Evolutionary conservation across 345 rosid genomes (phyloP).

Genomic region (Dovyalis caffra): DNA sequence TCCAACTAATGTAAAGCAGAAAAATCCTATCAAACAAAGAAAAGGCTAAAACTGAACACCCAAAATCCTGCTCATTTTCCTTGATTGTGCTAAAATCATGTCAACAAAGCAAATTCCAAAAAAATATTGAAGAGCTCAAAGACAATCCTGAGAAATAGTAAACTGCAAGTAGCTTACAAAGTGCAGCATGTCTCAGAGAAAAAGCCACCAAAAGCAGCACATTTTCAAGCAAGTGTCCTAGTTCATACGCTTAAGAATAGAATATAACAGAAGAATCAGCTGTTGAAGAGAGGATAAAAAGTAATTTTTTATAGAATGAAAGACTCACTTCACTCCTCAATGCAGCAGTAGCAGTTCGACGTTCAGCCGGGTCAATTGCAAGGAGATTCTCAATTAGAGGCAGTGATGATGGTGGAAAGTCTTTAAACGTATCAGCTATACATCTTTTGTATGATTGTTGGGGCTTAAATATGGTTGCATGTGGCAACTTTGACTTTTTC

Average conservation of each 20-base stretch:
- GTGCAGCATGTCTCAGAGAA: background rate
- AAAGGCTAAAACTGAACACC: background rate
- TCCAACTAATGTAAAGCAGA: background rate
- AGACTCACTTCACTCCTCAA: conserved; percentile 61
- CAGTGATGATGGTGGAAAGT: conserved; percentile 64
- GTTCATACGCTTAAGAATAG: background rate
- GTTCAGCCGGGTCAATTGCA: conserved; percentile 69
- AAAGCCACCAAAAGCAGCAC: conserved; percentile 2
- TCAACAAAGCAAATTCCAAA: background rate
- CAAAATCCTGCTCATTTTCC: background rate
- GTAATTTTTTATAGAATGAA: background rate
- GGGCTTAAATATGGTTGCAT: conserved; percentile 78
- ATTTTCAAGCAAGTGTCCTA: background rate
- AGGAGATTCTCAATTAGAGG: conserved; percentile 69
- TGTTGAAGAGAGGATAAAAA: background rate
- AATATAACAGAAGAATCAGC: background rate
- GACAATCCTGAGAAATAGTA: background rate
- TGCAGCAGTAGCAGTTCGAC: conserved; percentile 68
- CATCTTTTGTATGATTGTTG: conserved; percentile 70
- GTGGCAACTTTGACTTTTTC: conserved; percentile 76
- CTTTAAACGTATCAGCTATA: conserved; percentile 63
- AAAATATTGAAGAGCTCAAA: background rate
- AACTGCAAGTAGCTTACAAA: background rate
- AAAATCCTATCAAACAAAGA: too few species aligned
- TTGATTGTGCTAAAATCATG: background rate